Percentiles rank a stretch among this genome's conserved stretches.
Evolutionary conservation across 306 rosid genomes (phyloP).

Genomic region (Arachis hypogaea): DNA sequence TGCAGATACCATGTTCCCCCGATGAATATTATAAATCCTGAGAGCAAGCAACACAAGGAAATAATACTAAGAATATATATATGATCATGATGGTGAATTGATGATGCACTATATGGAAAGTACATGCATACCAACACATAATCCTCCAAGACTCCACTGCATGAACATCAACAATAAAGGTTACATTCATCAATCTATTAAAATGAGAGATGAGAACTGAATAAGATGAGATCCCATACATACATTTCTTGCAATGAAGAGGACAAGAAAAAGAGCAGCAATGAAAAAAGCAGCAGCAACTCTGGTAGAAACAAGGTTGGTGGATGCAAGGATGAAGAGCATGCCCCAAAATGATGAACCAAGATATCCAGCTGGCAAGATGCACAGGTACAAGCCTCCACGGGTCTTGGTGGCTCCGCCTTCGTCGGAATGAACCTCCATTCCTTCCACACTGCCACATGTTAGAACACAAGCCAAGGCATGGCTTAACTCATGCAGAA

Average conservation of each 20-base stretch:
- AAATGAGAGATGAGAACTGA: neutral
- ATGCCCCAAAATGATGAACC: constrained; percentile 82
- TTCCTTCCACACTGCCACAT: constrained; percentile 74
- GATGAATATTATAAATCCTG: constrained; percentile 69
- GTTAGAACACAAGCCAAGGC: constrained; percentile 68
- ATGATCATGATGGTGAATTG: too few relatives aligned
- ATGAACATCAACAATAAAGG: constrained; percentile 7
- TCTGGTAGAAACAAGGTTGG: constrained; percentile 64
- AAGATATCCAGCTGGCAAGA: constrained; percentile 77
- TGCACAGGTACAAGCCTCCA: constrained; percentile 67
- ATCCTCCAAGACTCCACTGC: constrained; percentile 83
- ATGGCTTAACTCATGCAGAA: constrained; percentile 76
- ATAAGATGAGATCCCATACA: constrained; percentile 7
- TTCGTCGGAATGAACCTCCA: constrained; percentile 68
- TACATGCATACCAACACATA: constrained; percentile 55
- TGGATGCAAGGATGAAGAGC: constrained; percentile 69
- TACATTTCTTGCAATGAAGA: constrained; percentile 67
- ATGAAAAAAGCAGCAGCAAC: constrained; percentile 72
- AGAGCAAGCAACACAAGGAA: neutral
- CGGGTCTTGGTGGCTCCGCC: constrained; percentile 75
- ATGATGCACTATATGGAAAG: too few relatives aligned
- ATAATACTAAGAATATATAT: too few relatives aligned
- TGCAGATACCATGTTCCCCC: constrained; percentile 63
- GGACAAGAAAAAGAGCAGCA: constrained; percentile 56
- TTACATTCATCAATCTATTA: neutral